Conservation (phyloP, 1,284 basidiomycete genomes). For the Serendipita sp. region DNA sequence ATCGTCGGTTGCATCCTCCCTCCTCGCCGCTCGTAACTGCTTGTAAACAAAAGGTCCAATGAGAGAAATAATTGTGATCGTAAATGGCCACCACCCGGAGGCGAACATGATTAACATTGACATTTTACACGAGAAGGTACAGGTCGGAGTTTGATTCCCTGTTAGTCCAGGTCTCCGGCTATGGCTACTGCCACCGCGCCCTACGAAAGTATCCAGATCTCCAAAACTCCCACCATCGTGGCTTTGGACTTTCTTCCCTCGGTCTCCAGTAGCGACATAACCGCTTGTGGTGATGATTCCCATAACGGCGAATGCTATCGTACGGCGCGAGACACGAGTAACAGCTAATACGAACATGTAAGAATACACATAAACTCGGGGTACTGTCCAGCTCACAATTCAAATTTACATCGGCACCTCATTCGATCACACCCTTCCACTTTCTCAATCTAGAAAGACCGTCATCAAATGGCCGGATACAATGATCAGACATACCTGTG, state of each 20-base stretch:
- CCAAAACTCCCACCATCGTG: constrained; percentile 2
- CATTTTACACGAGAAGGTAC: not conserved
- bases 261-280: not conserved
- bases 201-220: not conserved
- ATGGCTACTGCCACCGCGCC: not conserved
- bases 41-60: not conserved
- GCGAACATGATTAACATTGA: not conserved
- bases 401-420: not conserved
- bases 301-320: not conserved
- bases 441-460: not conserved
- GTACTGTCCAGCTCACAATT: not conserved
- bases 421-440: not conserved
- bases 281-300: not conserved
- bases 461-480: not conserved
- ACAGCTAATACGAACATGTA: not conserved
- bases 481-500: not conserved
- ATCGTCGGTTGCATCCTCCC: not conserved
- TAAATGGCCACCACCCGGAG: constrained; percentile 6
- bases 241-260: not conserved
- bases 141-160: not conserved
- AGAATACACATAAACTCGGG: not conserved
- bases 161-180: not conserved
- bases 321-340: not conserved
- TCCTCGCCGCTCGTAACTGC: not conserved
- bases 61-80: not conserved